phyloP scores from a whole-genome alignment of 768 basidiomycete genomes.

The Leucosporidium scottii region DNA sequence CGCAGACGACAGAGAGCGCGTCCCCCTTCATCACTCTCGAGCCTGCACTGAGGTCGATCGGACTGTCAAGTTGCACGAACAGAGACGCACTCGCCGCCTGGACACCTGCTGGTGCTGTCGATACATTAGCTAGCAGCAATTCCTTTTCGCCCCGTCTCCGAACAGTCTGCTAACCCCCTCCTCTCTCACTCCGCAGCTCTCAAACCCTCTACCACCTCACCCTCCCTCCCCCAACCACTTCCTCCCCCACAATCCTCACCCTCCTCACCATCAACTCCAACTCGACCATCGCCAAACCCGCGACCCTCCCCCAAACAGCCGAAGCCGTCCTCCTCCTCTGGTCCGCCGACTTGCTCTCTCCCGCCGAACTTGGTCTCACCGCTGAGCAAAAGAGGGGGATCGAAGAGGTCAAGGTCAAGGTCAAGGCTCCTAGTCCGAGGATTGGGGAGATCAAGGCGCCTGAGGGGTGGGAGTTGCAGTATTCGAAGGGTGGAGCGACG shows the following conservation, averaged over 20 bases:
- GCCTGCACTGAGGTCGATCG: no score
- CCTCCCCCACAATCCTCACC: conserved; percentile 7
- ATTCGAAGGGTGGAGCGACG: conserved; percentile 13
- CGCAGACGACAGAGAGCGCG: no score
- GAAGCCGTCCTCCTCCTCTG: conserved; percentile 32
- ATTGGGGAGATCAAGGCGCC: conserved; percentile 5
- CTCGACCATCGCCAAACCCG: conserved; percentile 18
- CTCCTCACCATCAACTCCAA: conserved; percentile 20
- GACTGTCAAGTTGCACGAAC: no score
- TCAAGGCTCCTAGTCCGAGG: conserved; percentile 30
- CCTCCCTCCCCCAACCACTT: conserved; percentile 8
- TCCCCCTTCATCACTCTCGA: no score
- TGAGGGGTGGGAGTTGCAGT: conserved; percentile 6
- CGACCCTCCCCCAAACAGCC: conserved; percentile 27
- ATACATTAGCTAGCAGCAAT: no score
- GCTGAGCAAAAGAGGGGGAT: neutral
- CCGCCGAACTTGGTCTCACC: neutral
- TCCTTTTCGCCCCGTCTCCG: no score
- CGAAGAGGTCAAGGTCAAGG: conserved; percentile 25
- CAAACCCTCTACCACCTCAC: conserved; percentile 16
- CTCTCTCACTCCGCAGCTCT: neutral
- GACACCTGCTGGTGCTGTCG: no score
- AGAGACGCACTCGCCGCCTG: no score
- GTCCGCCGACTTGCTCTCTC: conserved; percentile 33
- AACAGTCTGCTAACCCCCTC: no score